Conservation (phyloP, 2,329 filamentous ascomycete genomes). For the Alternaria gaisen region DNA sequence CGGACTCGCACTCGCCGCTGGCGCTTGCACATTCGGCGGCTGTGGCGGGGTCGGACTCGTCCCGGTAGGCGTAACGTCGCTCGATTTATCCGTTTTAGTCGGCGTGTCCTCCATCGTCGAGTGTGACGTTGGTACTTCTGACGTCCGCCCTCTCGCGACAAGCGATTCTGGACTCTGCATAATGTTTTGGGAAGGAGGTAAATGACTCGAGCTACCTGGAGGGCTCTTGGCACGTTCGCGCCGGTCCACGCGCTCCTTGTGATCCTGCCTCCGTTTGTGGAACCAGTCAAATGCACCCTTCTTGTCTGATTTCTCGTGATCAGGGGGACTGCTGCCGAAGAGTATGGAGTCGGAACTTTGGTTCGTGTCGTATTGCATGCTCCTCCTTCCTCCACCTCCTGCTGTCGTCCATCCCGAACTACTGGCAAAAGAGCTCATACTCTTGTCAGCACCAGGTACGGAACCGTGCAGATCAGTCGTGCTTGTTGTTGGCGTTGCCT, state of each 20-base stretch:
- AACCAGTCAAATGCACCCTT: conserved; percentile 71
- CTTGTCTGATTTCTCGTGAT: conserved; percentile 58
- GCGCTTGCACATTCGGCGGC: neutral
- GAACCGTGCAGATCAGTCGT: conserved; percentile 49
- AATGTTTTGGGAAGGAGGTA: conserved; percentile 32
- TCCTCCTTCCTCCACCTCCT: conserved; percentile 36
- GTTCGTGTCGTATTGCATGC: conserved; percentile 45
- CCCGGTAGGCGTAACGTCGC: conserved; percentile 33
- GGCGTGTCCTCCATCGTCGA: conserved; percentile 14
- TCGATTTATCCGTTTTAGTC: conserved; percentile 24
- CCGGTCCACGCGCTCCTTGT: conserved; percentile 63
- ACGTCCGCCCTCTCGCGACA: conserved; percentile 33
- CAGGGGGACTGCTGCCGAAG: conserved; percentile 45
- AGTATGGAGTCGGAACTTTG: conserved; percentile 40
- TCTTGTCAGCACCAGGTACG: conserved; percentile 49
- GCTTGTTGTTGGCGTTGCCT: conserved; percentile 47
- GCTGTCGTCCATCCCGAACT: conserved; percentile 35
- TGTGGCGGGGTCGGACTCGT: conserved; percentile 16
- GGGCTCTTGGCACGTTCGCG: conserved; percentile 64
- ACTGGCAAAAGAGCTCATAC: conserved; percentile 52
- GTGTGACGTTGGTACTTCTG: conserved; percentile 36
- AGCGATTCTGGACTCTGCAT: conserved; percentile 29
- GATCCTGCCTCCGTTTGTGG: conserved; percentile 70
- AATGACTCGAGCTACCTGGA: conserved; percentile 43
- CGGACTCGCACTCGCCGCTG: neutral